Base-by-base conservation (phyloP, 352 stramenopile genomes). In the Phytophthora citricola region DNA sequence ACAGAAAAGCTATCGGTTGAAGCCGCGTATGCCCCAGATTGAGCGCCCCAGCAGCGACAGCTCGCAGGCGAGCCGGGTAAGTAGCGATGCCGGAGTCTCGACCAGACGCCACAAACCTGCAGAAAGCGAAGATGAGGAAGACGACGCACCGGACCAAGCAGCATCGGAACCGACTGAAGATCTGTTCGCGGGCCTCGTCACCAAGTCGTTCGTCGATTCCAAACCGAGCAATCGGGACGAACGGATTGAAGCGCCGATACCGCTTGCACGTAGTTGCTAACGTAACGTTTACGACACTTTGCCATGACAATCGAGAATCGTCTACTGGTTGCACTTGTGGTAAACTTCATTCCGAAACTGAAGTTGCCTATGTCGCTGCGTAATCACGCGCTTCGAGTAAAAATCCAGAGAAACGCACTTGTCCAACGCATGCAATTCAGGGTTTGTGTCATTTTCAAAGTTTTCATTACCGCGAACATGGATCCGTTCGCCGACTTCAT, bases 131-230 rank as follows among this genome's bases (percentile, higher is more conserved):
- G 61, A 66, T 8, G 51, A 71, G 20, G 56, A 76, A 10, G 58
- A 75, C 20, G 62, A 75, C 49, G 39, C 17, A 4, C 29, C 27
- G 6, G 41, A 55, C 20, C 49, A 71, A 60, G 41, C 41, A n/a
- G 56, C 63, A n/a, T 44, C 45, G 10, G 55, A 61, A 14, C 52
- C 62, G 22, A 60, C 58, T 5, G 43, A 64, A 22, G 66, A 79
- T 54, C 56, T 82, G 5, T 82, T 82, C 58, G 67, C 66, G 8
- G 74, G 74, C 0, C 66, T 82, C 32, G 57, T 73, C 26, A 79
- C 74, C 45, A 79, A 82, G 32, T 46, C 38, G 0, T 57, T 60
- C 39, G 32, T 7, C 52, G 47, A 64, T 3, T 62, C 53, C 20
- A 66, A 58, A 43, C 15, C n/a, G n/a, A 58, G 32, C 36, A 43